Base-by-base conservation (phyloP, 169 alveolate genomes). In the Toxoplasma gondii region DNA sequence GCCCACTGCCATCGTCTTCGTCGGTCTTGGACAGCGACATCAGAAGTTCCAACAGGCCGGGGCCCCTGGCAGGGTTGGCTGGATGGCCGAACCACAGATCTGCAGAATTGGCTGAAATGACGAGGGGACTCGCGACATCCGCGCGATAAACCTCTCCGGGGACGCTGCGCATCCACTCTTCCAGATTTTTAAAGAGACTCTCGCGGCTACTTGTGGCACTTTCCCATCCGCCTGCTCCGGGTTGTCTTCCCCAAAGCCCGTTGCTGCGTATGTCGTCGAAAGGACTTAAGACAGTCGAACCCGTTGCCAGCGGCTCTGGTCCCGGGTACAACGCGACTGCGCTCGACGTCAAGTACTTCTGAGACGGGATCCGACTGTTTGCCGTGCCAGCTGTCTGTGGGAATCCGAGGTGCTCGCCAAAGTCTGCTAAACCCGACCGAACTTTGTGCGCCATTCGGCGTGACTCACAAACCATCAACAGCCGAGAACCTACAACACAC, bases 401-500 rank as follows among this genome's bases (percentile, higher is more conserved):
- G 22, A 2, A 16, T 2, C 45, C 84, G 12, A 74, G 84, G 44
- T 31, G 49, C 22, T 74, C 84, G 43, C n/a, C 84, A 12, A 31
- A n/a, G 84, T 44, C 22, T 19, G 84, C n/a, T n/a, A 74, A n/a
- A 31, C 84, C 84, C n/a, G 84, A 41, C 39, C 84, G 84, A 2
- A 74, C 43, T 7, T 36, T 31, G 43, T 36, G 49, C 84, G 84
- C 84, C 84, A 74, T 36, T 5, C 84, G 84, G n/a, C 84, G 84
- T 2, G 84, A 74, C 84, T 74, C 84, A n/a, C 84, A 74, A 9
- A 74, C 84, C 39, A 74, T 36, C 27, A 74, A 36, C 84, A 74
- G 84, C 84, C 84, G 84, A 12, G 84, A 74, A 19, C 84, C 84
- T 74, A 12, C 39, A 44, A 69, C 12, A 29, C 5, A 49, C 58